These are phyloP conservation scores for Chalaropsis ovoidea DNA, from an alignment of 2,329 filamentous ascomycete genomes.

Conservation along the genomic window DNA sequence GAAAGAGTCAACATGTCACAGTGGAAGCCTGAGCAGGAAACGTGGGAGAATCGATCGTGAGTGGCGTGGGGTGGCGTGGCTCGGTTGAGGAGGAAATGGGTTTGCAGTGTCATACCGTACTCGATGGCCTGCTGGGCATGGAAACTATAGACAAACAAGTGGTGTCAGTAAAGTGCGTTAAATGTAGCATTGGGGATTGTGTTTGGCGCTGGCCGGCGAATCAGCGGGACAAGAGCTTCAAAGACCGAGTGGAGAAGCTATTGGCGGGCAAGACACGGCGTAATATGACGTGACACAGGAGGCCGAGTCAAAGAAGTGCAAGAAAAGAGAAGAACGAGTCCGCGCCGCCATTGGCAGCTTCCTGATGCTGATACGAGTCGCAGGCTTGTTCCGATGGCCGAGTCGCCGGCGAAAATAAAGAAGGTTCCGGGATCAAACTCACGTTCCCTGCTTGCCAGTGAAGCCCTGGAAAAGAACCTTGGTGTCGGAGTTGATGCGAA, in stretches of 20 bases:
- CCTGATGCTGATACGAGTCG: not conserved
- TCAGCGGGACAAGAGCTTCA: not conserved
- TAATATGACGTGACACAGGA: not conserved
- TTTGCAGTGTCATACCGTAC: constrained; percentile 59
- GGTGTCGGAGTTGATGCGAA: constrained; percentile 85
- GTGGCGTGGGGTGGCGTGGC: constrained; percentile 13
- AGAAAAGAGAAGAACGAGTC: not conserved
- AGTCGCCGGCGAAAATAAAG: not conserved
- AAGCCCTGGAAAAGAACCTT: constrained; percentile 97
- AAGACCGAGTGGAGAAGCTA: not conserved
- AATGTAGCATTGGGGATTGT: not conserved
- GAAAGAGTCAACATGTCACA: not conserved
- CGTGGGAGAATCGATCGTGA: not conserved
- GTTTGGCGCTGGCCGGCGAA: not conserved
- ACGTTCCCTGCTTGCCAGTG: constrained; percentile 94
- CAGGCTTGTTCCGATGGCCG: not conserved
- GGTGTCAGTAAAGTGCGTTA: constrained; percentile 5
- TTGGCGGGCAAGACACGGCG: not conserved
- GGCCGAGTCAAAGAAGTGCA: not conserved
- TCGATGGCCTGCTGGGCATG: constrained; percentile 96
- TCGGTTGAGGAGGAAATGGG: constrained; percentile 7
- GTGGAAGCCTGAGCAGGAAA: not conserved
- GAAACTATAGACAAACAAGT: constrained; percentile 53
- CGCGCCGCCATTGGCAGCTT: not conserved
- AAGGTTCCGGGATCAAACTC: constrained; percentile 36